Evolutionary conservation across 352 stramenopile species (phyloP).

Genomic region (Halophytophthora polymorphica): DNA sequence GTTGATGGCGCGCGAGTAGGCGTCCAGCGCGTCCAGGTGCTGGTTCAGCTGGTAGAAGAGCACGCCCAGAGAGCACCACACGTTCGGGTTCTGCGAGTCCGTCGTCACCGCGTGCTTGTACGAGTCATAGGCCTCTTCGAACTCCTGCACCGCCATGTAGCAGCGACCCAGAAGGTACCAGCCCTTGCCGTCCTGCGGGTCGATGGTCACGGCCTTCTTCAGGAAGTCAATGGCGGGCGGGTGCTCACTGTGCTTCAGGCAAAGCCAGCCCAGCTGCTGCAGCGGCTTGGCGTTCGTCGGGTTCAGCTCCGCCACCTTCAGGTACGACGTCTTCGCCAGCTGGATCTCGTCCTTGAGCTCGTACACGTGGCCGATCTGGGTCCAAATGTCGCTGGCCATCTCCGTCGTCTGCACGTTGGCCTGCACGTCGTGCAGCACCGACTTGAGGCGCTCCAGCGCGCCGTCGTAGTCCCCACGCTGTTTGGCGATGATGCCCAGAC

Average conservation of each 20-base stretch:
- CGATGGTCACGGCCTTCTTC: slow-evolving; percentile 78
- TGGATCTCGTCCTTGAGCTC: slow-evolving; percentile 86
- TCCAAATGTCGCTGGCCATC: slow-evolving; percentile 87
- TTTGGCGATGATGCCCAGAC: slow-evolving; percentile 83
- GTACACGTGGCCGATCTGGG: slow-evolving; percentile 85
- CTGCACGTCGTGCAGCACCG: slow-evolving; percentile 76
- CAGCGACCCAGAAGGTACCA: slow-evolving; percentile 89
- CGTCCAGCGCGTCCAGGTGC: slow-evolving; percentile 84
- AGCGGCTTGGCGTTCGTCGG: slow-evolving; percentile 81
- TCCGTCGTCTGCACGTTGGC: slow-evolving; percentile 79
- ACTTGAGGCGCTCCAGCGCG: slow-evolving; percentile 80
- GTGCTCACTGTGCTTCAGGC: slow-evolving; percentile 82
- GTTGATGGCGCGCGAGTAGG: slow-evolving; percentile 88
- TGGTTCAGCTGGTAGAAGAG: slow-evolving; percentile 90
- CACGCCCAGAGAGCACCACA: slow-evolving; percentile 90
- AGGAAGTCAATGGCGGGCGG: slow-evolving; percentile 81
- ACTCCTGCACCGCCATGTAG: slow-evolving; percentile 91
- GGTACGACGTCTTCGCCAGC: slow-evolving; percentile 80
- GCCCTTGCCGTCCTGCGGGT: slow-evolving; percentile 81
- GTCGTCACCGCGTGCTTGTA: slow-evolving; percentile 89
- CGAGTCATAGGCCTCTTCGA: slow-evolving; percentile 87
- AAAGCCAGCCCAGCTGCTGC: slow-evolving; percentile 83
- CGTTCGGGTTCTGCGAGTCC: slow-evolving; percentile 89
- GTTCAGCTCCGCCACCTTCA: slow-evolving; percentile 83
- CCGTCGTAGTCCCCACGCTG: slow-evolving; percentile 78